Percentiles rank a stretch among this genome's conserved stretches.
Evolutionary conservation across 352 stramenopile genomes (phyloP).

Genomic region (Phytophthora pinifolia): DNA sequence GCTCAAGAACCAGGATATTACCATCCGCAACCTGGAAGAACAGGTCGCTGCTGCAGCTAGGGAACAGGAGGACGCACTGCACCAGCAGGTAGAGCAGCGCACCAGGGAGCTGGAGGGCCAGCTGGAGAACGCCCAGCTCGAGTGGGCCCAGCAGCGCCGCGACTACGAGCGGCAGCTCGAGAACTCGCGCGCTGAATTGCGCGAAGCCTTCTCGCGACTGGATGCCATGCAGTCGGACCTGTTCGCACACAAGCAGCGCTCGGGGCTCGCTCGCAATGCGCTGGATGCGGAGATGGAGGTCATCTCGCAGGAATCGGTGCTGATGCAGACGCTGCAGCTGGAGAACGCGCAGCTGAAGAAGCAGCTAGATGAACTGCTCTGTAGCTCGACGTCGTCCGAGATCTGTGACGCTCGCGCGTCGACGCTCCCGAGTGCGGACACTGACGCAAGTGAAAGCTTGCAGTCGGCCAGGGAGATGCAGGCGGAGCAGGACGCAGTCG

Average conservation of each 20-base stretch:
- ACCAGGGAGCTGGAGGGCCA: slow-evolving; percentile 69
- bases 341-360: slow-evolving; percentile 87
- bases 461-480: slow-evolving; percentile 37
- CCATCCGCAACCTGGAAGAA: slow-evolving; percentile 94
- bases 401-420: slow-evolving; percentile 12
- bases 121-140: slow-evolving; percentile 62
- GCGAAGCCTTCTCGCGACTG: slow-evolving; percentile 72
- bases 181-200: slow-evolving; percentile 50
- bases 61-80: slow-evolving; percentile 62
- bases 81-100: slow-evolving; percentile 58
- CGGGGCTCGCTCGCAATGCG: slow-evolving; percentile 52
- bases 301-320: slow-evolving; percentile 82
- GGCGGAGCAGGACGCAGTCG: slow-evolving; percentile 54
- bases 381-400: slow-evolving; percentile 25
- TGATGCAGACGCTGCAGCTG: slow-evolving; percentile 74
- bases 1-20: slow-evolving; percentile 97
- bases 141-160: slow-evolving; percentile 82
- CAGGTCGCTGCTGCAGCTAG: slow-evolving; percentile 83
- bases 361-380: slow-evolving; percentile 75
- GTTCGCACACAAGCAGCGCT: slow-evolving; percentile 84
- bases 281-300: slow-evolving; percentile 88
- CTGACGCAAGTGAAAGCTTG: slow-evolving; percentile 13
- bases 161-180: slow-evolving; percentile 75
- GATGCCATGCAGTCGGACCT: slow-evolving; percentile 92
- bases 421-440: slow-evolving; percentile 7